Conservation (phyloP, 2,329 filamentous ascomycete species). For the Proliferodiscus dingleyae region DNA sequence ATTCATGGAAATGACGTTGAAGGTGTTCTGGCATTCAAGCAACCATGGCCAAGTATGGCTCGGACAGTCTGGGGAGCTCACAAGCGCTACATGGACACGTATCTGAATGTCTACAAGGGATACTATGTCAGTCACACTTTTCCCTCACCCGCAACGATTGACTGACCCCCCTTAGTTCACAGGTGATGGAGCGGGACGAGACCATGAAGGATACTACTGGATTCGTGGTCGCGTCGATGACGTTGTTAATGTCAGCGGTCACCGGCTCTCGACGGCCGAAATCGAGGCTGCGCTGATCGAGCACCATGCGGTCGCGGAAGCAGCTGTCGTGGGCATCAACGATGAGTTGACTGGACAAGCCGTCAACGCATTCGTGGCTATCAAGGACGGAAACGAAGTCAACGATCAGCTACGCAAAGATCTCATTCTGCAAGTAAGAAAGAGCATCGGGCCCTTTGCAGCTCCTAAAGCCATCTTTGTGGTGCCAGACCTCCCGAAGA, state of each 20-base stretch:
- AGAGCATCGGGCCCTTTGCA: constrained; percentile 95
- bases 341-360: constrained; percentile 97
- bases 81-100: constrained; percentile 98
- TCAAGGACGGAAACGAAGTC: constrained; percentile 78
- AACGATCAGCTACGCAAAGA: constrained; percentile 86
- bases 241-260: constrained; percentile 95
- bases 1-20: constrained; percentile 67
- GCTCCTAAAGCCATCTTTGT: constrained; percentile 91
- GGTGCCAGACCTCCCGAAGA: constrained; percentile 94
- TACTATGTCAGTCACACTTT: constrained; percentile 92
- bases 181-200: constrained; percentile 88
- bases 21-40: constrained; percentile 68
- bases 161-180: constrained; percentile 58
- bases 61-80: constrained; percentile 97
- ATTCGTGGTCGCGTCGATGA: constrained; percentile 98
- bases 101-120: constrained; percentile 94
- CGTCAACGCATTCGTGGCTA: constrained; percentile 90
- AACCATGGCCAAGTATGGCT: constrained; percentile 97
- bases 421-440: constrained; percentile 87
- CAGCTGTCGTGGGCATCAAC: constrained; percentile 86
- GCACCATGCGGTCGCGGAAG: constrained; percentile 84
- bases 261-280: constrained; percentile 93
- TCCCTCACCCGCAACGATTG: constrained; percentile 3
- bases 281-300: constrained; percentile 96
- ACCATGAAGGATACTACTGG: constrained; percentile 99